Evolutionary conservation across 192 early-diverging fungal genomes (phyloP).

Genomic region (Rhizophagus sp.): DNA sequence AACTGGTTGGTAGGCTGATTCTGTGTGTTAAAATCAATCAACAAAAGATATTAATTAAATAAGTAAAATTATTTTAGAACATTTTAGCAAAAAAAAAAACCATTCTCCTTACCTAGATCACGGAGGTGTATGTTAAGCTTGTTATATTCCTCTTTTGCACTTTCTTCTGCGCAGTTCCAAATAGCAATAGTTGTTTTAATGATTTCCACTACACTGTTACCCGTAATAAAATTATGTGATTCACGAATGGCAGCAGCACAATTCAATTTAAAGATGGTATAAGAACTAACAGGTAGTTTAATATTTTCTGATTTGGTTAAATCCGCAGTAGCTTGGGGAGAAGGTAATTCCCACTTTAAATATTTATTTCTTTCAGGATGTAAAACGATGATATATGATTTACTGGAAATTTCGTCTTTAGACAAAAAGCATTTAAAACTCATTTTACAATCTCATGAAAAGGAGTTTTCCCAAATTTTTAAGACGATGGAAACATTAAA

Average conservation of each 20-base stretch:
- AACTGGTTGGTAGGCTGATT: no score
- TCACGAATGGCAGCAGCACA: not conserved
- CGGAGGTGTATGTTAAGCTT: no score
- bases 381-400: not conserved
- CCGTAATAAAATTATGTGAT: not conserved
- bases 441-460: no score
- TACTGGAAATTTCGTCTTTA: no score
- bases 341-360: not conserved
- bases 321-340: not conserved
- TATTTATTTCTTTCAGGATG: not conserved
- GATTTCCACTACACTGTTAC: not conserved
- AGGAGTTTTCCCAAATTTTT: no score
- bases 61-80: no score
- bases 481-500: no score
- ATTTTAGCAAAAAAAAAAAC: no score
- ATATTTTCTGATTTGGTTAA: not conserved
- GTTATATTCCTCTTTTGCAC: not conserved
- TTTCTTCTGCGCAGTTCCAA: not conserved
- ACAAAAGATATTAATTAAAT: no score
- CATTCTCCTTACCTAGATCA: no score
- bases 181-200: not conserved
- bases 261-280: not conserved
- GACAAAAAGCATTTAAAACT: no score
- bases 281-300: not conserved
- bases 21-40: no score